phyloP scores from a whole-genome alignment of 1,284 basidiomycete genomes.

The Cryptococcus sp. region DNA sequence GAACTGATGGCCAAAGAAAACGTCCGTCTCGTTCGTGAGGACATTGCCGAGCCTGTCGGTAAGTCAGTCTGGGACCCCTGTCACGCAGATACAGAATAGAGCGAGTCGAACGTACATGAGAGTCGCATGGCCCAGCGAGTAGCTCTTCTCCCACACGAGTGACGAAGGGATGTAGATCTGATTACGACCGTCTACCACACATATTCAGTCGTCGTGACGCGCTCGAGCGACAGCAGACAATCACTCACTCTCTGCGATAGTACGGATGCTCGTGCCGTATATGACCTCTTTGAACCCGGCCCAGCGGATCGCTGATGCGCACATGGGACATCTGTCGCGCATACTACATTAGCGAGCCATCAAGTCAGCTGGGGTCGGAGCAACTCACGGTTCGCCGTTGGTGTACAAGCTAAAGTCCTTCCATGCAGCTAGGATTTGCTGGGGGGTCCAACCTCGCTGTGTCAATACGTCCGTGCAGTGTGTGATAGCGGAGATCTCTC shows the following conservation, averaged over 20 bases:
- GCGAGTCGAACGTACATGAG: slow-evolving; percentile 18
- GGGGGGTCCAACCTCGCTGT: slow-evolving; percentile 16
- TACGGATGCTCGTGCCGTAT: slow-evolving; percentile 30
- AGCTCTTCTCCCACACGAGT: slow-evolving; percentile 33
- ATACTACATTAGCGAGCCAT: background rate
- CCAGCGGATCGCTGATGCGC: slow-evolving; percentile 34
- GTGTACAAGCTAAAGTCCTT: slow-evolving; percentile 35
- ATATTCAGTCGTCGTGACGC: background rate
- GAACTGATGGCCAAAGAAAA: slow-evolving; percentile 34
- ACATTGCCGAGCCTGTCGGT: slow-evolving; percentile 30
- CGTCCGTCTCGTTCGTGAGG: slow-evolving; percentile 34
- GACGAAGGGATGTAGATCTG: slow-evolving; percentile 33
- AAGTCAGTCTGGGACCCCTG: background rate
- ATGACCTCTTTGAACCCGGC: slow-evolving; percentile 40
- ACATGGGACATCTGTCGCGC: slow-evolving; percentile 30
- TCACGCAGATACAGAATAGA: background rate
- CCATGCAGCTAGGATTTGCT: slow-evolving; percentile 30
- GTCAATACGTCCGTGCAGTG: slow-evolving; percentile 32
- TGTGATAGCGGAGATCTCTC: slow-evolving; percentile 33
- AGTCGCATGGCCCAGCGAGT: slow-evolving; percentile 32
- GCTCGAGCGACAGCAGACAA: background rate
- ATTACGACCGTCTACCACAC: slow-evolving; percentile 23
- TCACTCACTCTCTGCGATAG: slow-evolving; percentile 30
- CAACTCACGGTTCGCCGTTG: slow-evolving; percentile 35
- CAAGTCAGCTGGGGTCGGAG: background rate